Conservation (phyloP, 805 yeast genomes). For the Ogataea nonfermentans region DNA sequence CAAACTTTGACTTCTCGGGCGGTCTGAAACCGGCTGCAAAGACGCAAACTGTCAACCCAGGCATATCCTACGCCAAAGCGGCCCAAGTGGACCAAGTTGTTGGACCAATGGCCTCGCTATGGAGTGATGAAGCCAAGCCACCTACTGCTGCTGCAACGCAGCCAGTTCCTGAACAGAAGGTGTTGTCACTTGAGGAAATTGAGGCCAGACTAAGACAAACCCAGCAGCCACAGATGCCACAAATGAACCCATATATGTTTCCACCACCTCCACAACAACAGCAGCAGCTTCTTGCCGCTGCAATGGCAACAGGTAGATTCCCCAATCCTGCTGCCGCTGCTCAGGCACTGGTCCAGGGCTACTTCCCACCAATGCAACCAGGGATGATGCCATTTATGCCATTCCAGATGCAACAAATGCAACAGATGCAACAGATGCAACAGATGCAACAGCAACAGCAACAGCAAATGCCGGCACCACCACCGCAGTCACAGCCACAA, state of each 20-base stretch:
- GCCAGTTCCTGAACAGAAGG: conserved; percentile 37
- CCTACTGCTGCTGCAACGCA: conserved; percentile 23
- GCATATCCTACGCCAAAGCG: conserved; percentile 43
- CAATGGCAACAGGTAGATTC: conserved; percentile 35
- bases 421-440: conserved; percentile 14
- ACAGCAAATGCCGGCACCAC: conserved; percentile 18
- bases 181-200: conserved; percentile 76
- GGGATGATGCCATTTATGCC: conserved; percentile 27
- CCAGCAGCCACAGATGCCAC: conserved; percentile 28
- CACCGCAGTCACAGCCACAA: conserved; percentile 14
- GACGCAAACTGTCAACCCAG: conserved; percentile 23
- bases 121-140: conserved; percentile 45
- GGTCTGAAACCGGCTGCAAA: conserved; percentile 19
- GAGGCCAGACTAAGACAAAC: conserved; percentile 70
- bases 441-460: conserved; percentile 14
- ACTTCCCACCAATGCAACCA: conserved; percentile 27
- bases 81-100: conserved; percentile 43
- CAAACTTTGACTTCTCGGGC: conserved; percentile 65
- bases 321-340: conserved; percentile 33
- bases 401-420: conserved; percentile 18
- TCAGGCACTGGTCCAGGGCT: conserved; percentile 33
- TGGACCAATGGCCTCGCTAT: conserved; percentile 70
- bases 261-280: conserved; percentile 35
- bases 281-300: conserved; percentile 31
- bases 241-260: conserved; percentile 28